Evolutionary conservation across 192 early-diverging fungal genomes (phyloP).

Genomic region (Gigaspora rosea): DNA sequence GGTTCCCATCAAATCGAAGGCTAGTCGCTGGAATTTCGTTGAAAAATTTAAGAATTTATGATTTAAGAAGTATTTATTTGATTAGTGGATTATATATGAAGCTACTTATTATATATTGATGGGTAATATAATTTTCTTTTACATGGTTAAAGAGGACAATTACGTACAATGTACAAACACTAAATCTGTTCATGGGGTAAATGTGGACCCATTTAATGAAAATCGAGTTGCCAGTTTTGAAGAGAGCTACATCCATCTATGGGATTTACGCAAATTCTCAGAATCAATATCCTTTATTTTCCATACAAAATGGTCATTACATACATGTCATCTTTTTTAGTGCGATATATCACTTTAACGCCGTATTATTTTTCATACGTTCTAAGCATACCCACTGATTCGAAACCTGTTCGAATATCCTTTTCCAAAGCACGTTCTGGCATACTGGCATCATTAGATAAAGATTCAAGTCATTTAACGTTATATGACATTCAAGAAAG

Average conservation of each 20-base stretch:
- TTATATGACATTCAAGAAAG: slow-evolving; percentile 73
- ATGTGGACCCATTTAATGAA: slow-evolving; percentile 67
- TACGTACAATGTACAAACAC: slow-evolving; percentile 53
- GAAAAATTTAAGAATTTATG: slow-evolving; percentile 71
- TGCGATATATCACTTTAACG: not conserved
- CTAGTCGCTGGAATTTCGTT: slow-evolving; percentile 72
- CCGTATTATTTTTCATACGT: not conserved
- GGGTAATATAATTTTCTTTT: not conserved
- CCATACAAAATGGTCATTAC: no score
- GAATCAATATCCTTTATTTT: slow-evolving; percentile 60
- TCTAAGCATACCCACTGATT: slow-evolving; percentile 26
- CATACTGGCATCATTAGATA: slow-evolving; percentile 58
- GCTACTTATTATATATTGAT: not conserved
- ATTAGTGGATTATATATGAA: not conserved
- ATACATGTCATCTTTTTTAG: not conserved
- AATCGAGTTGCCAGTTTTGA: slow-evolving; percentile 72
- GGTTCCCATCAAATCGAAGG: slow-evolving; percentile 59
- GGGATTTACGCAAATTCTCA: slow-evolving; percentile 70
- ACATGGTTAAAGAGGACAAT: slow-evolving; percentile 38
- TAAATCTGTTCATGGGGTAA: slow-evolving; percentile 69
- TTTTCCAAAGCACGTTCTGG: slow-evolving; percentile 64
- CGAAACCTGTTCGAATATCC: slow-evolving; percentile 54
- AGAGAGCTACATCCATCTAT: slow-evolving; percentile 67
- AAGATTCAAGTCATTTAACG: slow-evolving; percentile 54
- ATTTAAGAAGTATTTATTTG: slow-evolving; percentile 55